These are phyloP conservation scores for Periconia sp. DNA, from an alignment of 2,329 filamentous ascomycete genomes.

Conservation along the genomic window DNA sequence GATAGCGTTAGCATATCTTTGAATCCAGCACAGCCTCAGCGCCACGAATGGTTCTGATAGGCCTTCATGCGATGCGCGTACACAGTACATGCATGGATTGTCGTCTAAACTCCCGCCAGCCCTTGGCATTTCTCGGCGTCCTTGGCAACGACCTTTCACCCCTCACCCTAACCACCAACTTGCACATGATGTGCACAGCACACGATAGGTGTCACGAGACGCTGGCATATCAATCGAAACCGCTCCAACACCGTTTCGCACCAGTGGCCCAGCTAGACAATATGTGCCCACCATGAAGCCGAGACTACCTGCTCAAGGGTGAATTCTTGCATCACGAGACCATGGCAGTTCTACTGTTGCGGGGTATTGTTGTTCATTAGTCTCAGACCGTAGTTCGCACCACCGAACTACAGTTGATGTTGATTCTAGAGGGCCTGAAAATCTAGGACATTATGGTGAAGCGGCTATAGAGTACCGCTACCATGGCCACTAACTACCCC, in stretches of 20 bases:
- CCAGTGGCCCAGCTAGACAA: neutral
- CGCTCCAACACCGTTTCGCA: neutral
- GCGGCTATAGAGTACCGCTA: neutral
- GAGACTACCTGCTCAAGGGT: neutral
- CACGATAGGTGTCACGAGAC: slow-evolving; percentile 13
- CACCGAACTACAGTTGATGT: neutral
- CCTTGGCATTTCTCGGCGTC: slow-evolving; percentile 8
- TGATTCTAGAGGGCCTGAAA: neutral
- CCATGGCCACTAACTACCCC: neutral
- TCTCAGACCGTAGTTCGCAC: neutral
- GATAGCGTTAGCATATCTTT: neutral
- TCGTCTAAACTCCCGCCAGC: slow-evolving; percentile 18
- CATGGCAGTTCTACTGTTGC: neutral
- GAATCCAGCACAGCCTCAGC: slow-evolving; percentile 32
- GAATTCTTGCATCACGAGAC: neutral
- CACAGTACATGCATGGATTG: slow-evolving; percentile 11
- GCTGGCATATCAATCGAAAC: slow-evolving; percentile 11
- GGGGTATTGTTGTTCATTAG: neutral
- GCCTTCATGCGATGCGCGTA: slow-evolving; percentile 1
- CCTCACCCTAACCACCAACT: slow-evolving; percentile 22
- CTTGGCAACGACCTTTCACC: slow-evolving; percentile 20
- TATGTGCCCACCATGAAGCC: neutral
- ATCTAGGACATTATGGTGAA: neutral
- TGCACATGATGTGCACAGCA: neutral
- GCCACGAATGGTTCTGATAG: slow-evolving; percentile 28